A percentile compares a stretch with the other conserved stretches of the same genome.
phyloP scores from a whole-genome alignment of 2,329 filamentous ascomycete genomes.

The Periconia macrospinosa region DNA sequence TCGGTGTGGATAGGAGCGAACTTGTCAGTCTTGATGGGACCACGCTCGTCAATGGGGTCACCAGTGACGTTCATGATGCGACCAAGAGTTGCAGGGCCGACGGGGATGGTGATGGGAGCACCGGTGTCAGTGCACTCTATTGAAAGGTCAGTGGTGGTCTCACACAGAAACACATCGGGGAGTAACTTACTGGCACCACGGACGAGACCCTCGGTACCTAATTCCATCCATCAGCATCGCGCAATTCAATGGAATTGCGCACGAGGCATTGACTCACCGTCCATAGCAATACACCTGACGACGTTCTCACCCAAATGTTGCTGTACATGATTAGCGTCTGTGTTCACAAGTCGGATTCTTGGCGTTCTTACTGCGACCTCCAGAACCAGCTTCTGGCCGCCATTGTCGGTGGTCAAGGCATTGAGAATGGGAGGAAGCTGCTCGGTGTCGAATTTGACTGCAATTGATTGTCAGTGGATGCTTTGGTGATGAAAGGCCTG shows the following conservation, averaged over 20 bases:
- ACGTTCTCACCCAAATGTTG: conserved; percentile 99
- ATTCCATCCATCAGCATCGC: conserved; percentile 23
- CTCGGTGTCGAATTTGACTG: conserved; percentile 95
- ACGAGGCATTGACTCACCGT: conserved; percentile 66
- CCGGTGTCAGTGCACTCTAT: conserved; percentile 78
- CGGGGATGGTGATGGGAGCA: conserved; percentile 92
- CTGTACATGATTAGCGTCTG: conserved; percentile 52
- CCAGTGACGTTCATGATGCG: conserved; percentile 99
- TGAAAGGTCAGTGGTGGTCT: background rate
- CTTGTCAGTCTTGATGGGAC: conserved; percentile 93
- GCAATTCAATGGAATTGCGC: conserved; percentile 1
- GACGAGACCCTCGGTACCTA: conserved; percentile 98
- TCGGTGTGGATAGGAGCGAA: conserved; percentile 90
- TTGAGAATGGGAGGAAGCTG: conserved; percentile 97
- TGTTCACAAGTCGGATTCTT: conserved; percentile 23
- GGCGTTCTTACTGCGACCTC: conserved; percentile 83
- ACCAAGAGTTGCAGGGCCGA: conserved; percentile 89
- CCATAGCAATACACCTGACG: conserved; percentile 99
- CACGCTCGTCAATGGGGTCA: conserved; percentile 99
- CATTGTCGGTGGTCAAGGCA: conserved; percentile 88
- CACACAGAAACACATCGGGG: background rate
- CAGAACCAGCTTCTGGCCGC: conserved; percentile 89
- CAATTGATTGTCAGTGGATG: conserved; percentile 38
- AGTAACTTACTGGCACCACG: conserved; percentile 66
- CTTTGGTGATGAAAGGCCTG: conserved; percentile 32